Percentiles rank a stretch among this genome's conserved stretches.
Evolutionary conservation across 1,284 basidiomycete genomes (phyloP).

Genomic region (Sphagnurus paluster): DNA sequence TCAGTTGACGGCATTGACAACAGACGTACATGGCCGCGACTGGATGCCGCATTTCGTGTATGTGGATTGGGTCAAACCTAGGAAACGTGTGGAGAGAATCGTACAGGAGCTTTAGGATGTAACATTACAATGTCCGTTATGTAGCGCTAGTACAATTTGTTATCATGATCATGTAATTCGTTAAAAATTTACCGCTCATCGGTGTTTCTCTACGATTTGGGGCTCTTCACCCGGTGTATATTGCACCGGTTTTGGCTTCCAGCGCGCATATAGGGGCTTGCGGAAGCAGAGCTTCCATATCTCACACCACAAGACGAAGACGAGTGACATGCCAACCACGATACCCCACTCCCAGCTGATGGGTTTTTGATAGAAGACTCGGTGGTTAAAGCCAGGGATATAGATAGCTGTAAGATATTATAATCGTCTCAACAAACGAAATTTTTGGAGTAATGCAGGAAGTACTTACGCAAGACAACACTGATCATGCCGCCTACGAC

Average conservation of each 20-base stretch:
- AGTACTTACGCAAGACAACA: slow-evolving; percentile 42
- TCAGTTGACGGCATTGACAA: background rate
- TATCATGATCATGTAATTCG: background rate
- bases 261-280: slow-evolving; percentile 26
- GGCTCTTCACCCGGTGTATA: background rate
- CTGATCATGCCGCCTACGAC: slow-evolving; percentile 46
- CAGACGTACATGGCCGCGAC: background rate
- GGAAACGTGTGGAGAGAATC: too few relatives aligned
- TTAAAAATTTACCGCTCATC: background rate
- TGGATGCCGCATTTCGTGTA: background rate
- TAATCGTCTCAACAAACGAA: background rate
- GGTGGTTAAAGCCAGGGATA: slow-evolving; percentile 42
- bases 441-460: background rate
- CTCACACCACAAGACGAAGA: slow-evolving; percentile 37
- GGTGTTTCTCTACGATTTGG: background rate
- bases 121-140: background rate
- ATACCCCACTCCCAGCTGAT: slow-evolving; percentile 49
- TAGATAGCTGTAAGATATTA: slow-evolving; percentile 47
- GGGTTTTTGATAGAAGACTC: slow-evolving; percentile 42
- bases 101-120: background rate
- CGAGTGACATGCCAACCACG: slow-evolving; percentile 36
- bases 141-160: background rate
- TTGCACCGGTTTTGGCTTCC: slow-evolving; percentile 13
- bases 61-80: background rate
- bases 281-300: slow-evolving; percentile 34